Conservation (phyloP, 441 rosid species). For the Croton setiger region DNA sequence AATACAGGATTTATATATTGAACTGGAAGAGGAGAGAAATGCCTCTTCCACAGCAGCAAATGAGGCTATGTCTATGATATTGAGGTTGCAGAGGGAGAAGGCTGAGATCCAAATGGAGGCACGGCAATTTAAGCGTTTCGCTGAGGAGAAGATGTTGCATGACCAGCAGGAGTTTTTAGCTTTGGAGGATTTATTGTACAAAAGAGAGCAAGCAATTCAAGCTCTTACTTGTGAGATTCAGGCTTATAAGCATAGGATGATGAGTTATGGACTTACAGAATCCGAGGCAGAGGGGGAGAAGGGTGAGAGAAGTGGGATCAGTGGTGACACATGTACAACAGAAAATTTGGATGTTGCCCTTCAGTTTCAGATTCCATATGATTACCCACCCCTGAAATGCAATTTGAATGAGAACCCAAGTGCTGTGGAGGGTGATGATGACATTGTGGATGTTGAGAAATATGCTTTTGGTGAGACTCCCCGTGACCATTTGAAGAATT, state of each 20-base stretch:
- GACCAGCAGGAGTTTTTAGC: conserved; percentile 73
- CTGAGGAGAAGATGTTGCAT: conserved; percentile 92
- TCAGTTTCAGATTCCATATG: conserved; percentile 55
- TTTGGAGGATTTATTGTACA: conserved; percentile 78
- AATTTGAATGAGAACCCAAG: conserved; percentile 51
- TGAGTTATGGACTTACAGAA: conserved; percentile 83
- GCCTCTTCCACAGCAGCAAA: conserved; percentile 91
- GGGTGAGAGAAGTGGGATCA: conserved; percentile 25
- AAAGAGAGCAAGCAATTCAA: conserved; percentile 84
- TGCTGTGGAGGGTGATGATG: conserved; percentile 56
- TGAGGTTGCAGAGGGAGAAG: conserved; percentile 95
- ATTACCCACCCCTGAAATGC: conserved; percentile 82
- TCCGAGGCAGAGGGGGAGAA: conserved; percentile 62
- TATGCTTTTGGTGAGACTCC: conserved; percentile 70
- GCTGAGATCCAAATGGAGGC: conserved; percentile 94
- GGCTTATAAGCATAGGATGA: conserved; percentile 90
- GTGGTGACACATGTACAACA: conserved; percentile 36
- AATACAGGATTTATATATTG: conserved; percentile 60
- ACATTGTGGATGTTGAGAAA: conserved; percentile 66
- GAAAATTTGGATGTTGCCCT: conserved; percentile 41
- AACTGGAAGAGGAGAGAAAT: conserved; percentile 92
- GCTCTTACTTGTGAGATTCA: conserved; percentile 73
- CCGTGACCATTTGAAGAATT: conserved; percentile 52
- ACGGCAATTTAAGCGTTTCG: conserved; percentile 84
- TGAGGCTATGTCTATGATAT: conserved; percentile 98